Evolutionary conservation across 169 alveolate species (phyloP).

Genomic region (Ichthyophthirius multifiliis): DNA sequence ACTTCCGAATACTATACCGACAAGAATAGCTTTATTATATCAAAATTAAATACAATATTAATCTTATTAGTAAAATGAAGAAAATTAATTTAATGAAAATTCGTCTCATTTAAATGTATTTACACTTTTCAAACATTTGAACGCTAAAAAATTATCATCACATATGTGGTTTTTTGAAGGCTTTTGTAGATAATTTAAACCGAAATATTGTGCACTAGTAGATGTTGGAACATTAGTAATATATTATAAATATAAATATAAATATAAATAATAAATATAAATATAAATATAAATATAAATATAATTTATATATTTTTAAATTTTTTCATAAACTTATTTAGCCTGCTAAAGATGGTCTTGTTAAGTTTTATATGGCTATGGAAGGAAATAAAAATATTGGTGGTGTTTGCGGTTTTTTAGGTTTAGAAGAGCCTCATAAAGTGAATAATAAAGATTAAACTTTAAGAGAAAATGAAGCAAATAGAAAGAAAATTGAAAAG

Average conservation of each 20-base stretch:
- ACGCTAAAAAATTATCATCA: slow-evolving; percentile 37
- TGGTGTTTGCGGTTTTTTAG: slow-evolving; percentile 37
- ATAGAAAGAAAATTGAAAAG: background rate
- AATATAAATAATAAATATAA: background rate
- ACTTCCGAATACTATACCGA: background rate
- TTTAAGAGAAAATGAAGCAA: slow-evolving; percentile 1
- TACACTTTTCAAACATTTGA: slow-evolving; percentile 9
- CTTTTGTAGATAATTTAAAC: slow-evolving; percentile 26
- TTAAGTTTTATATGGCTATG: slow-evolving; percentile 19
- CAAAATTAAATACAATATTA: background rate
- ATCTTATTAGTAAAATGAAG: background rate
- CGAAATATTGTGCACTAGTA: slow-evolving; percentile 35
- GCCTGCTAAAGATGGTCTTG: slow-evolving; percentile 32
- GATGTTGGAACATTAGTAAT: slow-evolving; percentile 39
- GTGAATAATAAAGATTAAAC: background rate
- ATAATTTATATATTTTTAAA: background rate
- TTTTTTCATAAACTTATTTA: background rate
- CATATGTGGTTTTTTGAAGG: slow-evolving; percentile 56
- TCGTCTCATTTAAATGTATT: background rate
- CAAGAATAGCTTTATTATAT: background rate
- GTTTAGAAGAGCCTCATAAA: slow-evolving; percentile 12
- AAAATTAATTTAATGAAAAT: background rate
- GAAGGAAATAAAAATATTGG: slow-evolving; percentile 25
- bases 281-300: background rate
- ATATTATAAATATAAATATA: background rate